Percentiles rank a stretch among this genome's conserved stretches.
Conservation (phyloP, 2,329 filamentous ascomycete genomes). For the Fusarium devonianum region DNA sequence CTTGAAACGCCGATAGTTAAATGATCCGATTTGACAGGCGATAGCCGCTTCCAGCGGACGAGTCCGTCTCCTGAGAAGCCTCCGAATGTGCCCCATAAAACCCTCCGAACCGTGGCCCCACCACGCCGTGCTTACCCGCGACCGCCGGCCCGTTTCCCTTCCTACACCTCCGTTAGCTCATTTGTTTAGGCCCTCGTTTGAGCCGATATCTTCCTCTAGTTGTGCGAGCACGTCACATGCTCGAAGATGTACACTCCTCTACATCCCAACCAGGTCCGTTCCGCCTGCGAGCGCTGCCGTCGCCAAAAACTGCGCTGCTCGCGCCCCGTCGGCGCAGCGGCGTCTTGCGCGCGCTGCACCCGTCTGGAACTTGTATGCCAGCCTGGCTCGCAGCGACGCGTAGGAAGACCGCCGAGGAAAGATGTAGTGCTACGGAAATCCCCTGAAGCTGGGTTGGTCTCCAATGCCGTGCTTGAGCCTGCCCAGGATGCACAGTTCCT, state of each 20-base stretch:
- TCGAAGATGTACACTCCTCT: conserved; percentile 31
- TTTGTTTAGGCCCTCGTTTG: neutral
- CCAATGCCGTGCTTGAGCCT: neutral
- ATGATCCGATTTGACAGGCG: too few species aligned
- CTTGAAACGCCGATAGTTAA: too few species aligned
- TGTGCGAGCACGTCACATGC: too few species aligned
- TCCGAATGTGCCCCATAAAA: conserved; percentile 29
- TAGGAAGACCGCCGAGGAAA: conserved; percentile 43
- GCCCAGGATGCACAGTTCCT: conserved; percentile 25
- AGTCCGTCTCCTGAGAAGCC: conserved; percentile 16
- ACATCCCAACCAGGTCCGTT: conserved; percentile 45
- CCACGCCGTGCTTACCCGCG: neutral
- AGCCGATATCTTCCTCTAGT: neutral
- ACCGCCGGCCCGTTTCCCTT: neutral
- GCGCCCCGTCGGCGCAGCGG: conserved; percentile 31
- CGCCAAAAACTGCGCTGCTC: conserved; percentile 45
- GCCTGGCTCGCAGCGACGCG: conserved; percentile 42
- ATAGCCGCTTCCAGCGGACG: too few species aligned
- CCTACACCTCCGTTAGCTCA: neutral
- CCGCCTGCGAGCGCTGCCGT: conserved; percentile 46
- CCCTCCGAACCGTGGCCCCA: conserved; percentile 27
- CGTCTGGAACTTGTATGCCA: conserved; percentile 42
- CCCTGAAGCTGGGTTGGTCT: neutral
- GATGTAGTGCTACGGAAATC: conserved; percentile 22
- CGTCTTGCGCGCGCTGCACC: conserved; percentile 41